A percentile compares a stretch with the other conserved stretches of the same genome.
Evolutionary conservation across 2,329 filamentous ascomycete species (phyloP).

Genomic region (Sordariomycetes sp.): DNA sequence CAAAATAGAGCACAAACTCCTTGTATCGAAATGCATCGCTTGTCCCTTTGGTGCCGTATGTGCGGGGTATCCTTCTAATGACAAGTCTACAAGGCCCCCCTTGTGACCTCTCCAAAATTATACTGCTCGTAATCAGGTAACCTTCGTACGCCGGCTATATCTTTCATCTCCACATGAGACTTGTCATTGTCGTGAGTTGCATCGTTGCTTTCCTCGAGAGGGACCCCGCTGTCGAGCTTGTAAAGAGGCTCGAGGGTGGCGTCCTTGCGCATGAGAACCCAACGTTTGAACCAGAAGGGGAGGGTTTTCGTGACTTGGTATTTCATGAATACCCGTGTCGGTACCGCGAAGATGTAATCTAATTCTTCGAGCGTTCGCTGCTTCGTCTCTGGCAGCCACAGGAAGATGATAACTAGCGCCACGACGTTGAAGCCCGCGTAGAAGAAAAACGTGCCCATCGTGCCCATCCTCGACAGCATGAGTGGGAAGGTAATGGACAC

Average conservation of each 20-base stretch:
- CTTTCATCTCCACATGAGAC: conserved; percentile 27
- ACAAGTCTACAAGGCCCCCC: too few relatives aligned
- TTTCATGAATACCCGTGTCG: conserved; percentile 43
- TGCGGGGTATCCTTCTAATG: too few relatives aligned
- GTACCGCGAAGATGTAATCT: conserved; percentile 53
- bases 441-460: conserved; percentile 41
- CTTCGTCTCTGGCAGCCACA: conserved; percentile 51
- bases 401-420: conserved; percentile 46
- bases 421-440: conserved; percentile 48
- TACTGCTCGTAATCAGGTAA: too few relatives aligned
- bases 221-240: conserved; percentile 21
- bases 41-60: too few relatives aligned
- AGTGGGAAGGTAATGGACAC: conserved; percentile 55
- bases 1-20: too few relatives aligned
- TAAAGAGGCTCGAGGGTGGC: conserved; percentile 32
- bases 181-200: conserved; percentile 26
- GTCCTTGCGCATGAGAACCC: conserved; percentile 39
- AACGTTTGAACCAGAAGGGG: conserved; percentile 53
- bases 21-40: too few relatives aligned
- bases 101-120: too few relatives aligned
- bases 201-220: conserved; percentile 14
- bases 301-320: conserved; percentile 48
- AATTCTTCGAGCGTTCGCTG: conserved; percentile 43
- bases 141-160: conserved; percentile 22
- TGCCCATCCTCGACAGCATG: conserved; percentile 35